Evolutionary conservation across 2,329 filamentous ascomycete species (phyloP), one percentile per base, ranked within the genome.

Genomic region (Penicillium hesseltinei): DNA sequence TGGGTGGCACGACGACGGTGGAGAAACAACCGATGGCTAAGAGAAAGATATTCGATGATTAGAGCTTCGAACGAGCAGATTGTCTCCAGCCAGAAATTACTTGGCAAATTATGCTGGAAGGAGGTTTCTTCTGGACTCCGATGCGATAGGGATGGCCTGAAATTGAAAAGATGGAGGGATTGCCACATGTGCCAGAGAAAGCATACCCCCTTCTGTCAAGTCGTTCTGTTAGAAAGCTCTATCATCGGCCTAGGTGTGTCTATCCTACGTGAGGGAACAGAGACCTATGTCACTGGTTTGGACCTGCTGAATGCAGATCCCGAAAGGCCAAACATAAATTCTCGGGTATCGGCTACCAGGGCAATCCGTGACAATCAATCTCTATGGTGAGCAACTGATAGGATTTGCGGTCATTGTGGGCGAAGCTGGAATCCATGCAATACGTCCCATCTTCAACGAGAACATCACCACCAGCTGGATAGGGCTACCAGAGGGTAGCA

Each of bases 11-110:
- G 42, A 1, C 40, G 47, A 35, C 51, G 23, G 9, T 58, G 51
- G 51, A 48, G 27, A n/a, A 51, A 51, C 27, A 58, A 55, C 40
- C 29, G 51, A 36, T 58, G 56, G 47, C 33, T 55, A 39, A 31
- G 15, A 23, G 46, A 58, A 13, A 51, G 56, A 29, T 51, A 27
- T 38, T 47, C 35, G 48, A 55, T 51, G 56, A 27, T 21, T n/a
- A 39, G 27, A 10, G 33, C 56, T 13, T 38, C 19, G 27, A 29
- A 50, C 11, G 43, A 53, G 10, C 36, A 56, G 17, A 40, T 21
- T 17, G 17, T 23, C 19, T 44, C 21, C 25, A 25, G 48, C 31
- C 25, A 23, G 8, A 23, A 17, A 10, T 48, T 55, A 43, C 25
- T 47, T 38, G 13, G 23, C 36, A 36, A 48, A 19, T 19, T 43